Percentiles rank a stretch among this genome's conserved stretches.
phyloP scores from a whole-genome alignment of 1,139 yeast species.

The Diutina rugosa region DNA sequence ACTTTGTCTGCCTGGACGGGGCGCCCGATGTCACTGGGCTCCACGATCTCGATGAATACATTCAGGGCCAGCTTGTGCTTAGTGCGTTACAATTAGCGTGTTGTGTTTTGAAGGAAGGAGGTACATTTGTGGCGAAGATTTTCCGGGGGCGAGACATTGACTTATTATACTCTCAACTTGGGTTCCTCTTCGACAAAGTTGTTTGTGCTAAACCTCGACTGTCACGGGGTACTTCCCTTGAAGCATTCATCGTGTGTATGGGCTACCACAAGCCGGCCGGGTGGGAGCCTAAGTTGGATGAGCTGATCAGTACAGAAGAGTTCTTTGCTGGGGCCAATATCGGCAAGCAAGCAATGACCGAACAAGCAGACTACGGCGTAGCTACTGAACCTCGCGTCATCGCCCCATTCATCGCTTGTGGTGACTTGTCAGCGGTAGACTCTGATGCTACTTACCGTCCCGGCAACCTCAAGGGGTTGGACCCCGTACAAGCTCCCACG shows the following conservation, averaged over 20 bases:
- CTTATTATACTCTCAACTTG: conserved; percentile 76
- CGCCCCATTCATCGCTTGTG: conserved; percentile 90
- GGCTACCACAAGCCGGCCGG: conserved; percentile 73
- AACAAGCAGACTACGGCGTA: conserved; percentile 26
- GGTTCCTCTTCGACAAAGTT: conserved; percentile 71
- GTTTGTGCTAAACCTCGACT: conserved; percentile 94
- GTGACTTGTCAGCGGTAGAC: conserved; percentile 75
- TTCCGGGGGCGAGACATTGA: conserved; percentile 95
- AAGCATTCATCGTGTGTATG: conserved; percentile 84
- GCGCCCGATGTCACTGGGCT: conserved; percentile 98
- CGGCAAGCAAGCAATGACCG: conserved; percentile 37
- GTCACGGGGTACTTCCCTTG: conserved; percentile 86
- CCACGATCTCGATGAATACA: conserved; percentile 92
- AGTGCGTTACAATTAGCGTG: conserved; percentile 88
- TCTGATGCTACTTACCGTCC: conserved; percentile 81
- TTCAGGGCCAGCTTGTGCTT: conserved; percentile 85
- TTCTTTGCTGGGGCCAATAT: conserved; percentile 58
- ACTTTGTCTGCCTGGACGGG: conserved; percentile 92
- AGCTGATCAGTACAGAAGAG: conserved; percentile 61
- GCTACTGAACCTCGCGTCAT: conserved; percentile 48
- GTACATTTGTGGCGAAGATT: conserved; percentile 89
- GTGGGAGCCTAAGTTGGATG: conserved; percentile 60
- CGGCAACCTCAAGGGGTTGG: conserved; percentile 35
- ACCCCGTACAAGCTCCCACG: conserved; percentile 90
- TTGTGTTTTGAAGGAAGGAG: conserved; percentile 77